Evolutionary conservation across 257 asterid species (phyloP).

Genomic region (Misopates orontium): DNA sequence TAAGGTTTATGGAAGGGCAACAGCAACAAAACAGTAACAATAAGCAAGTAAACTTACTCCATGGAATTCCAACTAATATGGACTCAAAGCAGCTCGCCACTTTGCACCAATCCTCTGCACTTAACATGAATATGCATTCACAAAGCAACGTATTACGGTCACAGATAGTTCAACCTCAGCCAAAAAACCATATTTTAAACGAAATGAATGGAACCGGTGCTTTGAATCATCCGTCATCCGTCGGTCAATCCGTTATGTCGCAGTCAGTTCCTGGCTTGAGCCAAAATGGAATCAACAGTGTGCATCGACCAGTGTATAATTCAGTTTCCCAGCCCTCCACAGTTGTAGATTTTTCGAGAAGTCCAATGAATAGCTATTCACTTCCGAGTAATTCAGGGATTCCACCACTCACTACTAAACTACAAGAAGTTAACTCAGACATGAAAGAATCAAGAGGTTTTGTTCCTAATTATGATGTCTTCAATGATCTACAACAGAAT

Average conservation of each 20-base stretch:
- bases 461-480: constrained; percentile 43
- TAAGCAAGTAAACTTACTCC: constrained; percentile 68
- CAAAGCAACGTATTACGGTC: constrained; percentile 31
- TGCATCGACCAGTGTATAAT: constrained; percentile 33
- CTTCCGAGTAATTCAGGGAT: constrained; percentile 39
- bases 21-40: constrained; percentile 43
- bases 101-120: constrained; percentile 62
- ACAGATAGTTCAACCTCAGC: constrained; percentile 54
- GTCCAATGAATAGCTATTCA: constrained; percentile 38
- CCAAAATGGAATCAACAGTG: constrained; percentile 40
- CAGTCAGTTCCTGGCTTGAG: constrained; percentile 40
- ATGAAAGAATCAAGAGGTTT: constrained; percentile 46
- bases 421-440: constrained; percentile 41
- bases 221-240: constrained; percentile 30
- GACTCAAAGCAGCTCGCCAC: constrained; percentile 81
- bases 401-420: constrained; percentile 34
- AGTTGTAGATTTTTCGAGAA: constrained; percentile 52
- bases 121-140: constrained; percentile 46
- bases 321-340: constrained; percentile 48
- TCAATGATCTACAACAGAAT: constrained; percentile 43
- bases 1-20: constrained; percentile 50
- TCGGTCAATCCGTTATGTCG: not conserved
- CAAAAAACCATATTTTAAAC: constrained; percentile 43
- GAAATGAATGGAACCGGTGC: constrained; percentile 42
- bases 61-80: constrained; percentile 89